These are phyloP conservation scores for Jasminum sambac DNA, from an alignment of 257 asterid genomes.

Conservation along the genomic window DNA sequence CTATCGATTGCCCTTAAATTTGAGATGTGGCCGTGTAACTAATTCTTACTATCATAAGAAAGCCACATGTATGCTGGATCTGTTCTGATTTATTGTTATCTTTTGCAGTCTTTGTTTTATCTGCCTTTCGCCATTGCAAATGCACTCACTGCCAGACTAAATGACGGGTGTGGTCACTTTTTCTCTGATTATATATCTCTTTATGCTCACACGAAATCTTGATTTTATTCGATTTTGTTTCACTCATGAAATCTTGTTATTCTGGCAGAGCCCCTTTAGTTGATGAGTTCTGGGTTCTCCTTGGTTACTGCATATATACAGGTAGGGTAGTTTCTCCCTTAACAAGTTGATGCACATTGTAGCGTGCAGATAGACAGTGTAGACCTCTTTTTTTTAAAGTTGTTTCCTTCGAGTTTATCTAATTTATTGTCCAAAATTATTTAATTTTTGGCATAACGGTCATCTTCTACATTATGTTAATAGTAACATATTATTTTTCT, in stretches of 20 bases:
- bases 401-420: neutral
- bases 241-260: conserved; percentile 18
- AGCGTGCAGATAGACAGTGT: neutral
- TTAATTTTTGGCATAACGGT: neutral
- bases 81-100: conserved; percentile 14
- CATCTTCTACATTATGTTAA: neutral
- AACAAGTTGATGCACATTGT: neutral
- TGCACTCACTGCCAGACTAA: conserved; percentile 82
- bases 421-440: neutral
- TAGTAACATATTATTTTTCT: conserved; percentile 12
- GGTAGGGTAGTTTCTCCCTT: conserved; percentile 36
- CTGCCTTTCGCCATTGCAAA: conserved; percentile 92
- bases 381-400: neutral
- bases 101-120: conserved; percentile 77
- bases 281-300: conserved; percentile 81
- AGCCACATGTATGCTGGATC: neutral
- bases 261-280: conserved; percentile 78
- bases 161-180: conserved; percentile 69
- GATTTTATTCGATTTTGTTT: conserved; percentile 5
- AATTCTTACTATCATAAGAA: neutral
- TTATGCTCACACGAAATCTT: neutral
- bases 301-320: conserved; percentile 66
- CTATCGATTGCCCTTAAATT: neutral
- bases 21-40: neutral
- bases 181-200: conserved; percentile 10